phyloP scores from a whole-genome alignment of 2,329 filamentous ascomycete genomes.

The Aspergillus niger region DNA sequence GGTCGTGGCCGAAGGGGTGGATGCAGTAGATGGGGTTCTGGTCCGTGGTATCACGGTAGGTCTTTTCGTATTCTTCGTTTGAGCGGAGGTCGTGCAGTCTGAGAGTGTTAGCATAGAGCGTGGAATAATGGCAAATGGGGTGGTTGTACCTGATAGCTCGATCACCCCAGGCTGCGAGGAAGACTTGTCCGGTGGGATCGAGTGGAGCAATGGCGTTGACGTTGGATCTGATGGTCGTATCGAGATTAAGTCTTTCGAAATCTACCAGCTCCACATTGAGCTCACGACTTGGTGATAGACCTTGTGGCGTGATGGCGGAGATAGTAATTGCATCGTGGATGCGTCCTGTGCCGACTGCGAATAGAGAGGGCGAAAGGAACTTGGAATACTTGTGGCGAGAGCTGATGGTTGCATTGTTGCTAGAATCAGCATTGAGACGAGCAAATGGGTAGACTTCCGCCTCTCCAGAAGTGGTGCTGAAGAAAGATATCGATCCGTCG shows the following conservation, averaged over 20 bases:
- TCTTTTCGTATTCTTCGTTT: slow-evolving; percentile 48
- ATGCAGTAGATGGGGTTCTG: slow-evolving; percentile 62
- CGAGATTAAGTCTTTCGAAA: slow-evolving; percentile 22
- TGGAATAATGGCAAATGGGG: background rate
- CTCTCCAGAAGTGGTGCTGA: slow-evolving; percentile 39
- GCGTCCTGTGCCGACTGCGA: slow-evolving; percentile 55
- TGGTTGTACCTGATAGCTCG: slow-evolving; percentile 48
- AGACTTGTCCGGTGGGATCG: slow-evolving; percentile 50
- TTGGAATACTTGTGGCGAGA: slow-evolving; percentile 52
- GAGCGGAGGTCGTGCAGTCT: slow-evolving; percentile 64
- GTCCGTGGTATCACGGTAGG: slow-evolving; percentile 59
- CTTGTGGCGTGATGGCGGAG: slow-evolving; percentile 52
- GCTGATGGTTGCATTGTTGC: slow-evolving; percentile 22
- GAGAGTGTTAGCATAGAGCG: background rate
- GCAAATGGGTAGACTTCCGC: slow-evolving; percentile 42
- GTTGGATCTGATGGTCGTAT: slow-evolving; percentile 26
- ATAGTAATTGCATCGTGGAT: slow-evolving; percentile 51
- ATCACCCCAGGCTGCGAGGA: slow-evolving; percentile 63
- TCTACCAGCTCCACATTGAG: slow-evolving; percentile 43
- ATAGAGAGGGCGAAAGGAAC: slow-evolving; percentile 52
- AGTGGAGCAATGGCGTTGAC: slow-evolving; percentile 43
- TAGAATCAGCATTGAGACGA: slow-evolving; percentile 24
- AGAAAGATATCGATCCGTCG: slow-evolving; percentile 53
- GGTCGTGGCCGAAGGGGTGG: slow-evolving; percentile 57
- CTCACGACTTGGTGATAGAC: slow-evolving; percentile 40